These are phyloP conservation scores for Leucogyrophana mollusca DNA, from an alignment of 768 basidiomycete species.

Conservation along the genomic window DNA sequence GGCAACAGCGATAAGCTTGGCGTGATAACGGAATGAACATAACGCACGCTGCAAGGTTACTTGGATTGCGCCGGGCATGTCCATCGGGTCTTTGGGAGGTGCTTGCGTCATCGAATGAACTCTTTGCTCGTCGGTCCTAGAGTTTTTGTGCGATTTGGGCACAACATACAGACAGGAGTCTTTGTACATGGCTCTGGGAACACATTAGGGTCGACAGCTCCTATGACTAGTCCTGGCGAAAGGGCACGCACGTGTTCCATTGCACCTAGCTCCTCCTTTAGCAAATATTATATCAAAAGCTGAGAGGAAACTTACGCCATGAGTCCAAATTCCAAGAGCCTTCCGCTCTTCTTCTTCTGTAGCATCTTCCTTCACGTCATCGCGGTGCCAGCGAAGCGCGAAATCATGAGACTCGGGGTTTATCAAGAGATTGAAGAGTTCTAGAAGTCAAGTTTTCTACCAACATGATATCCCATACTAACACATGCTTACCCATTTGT, in stretches of 20 bases:
- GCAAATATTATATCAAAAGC: background rate
- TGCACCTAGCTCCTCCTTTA: slow-evolving; percentile 51
- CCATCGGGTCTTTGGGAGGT: slow-evolving; percentile 55
- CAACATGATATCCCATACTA: background rate
- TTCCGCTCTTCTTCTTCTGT: slow-evolving; percentile 56
- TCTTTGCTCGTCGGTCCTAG: slow-evolving; percentile 60
- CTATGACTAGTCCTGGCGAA: background rate
- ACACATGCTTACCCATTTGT: slow-evolving; percentile 62
- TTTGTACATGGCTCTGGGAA: slow-evolving; percentile 60
- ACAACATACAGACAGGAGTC: slow-evolving; percentile 73
- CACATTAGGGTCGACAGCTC: background rate
- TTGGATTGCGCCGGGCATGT: slow-evolving; percentile 67
- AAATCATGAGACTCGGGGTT: slow-evolving; percentile 66
- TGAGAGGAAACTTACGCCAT: slow-evolving; percentile 50
- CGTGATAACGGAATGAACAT: background rate
- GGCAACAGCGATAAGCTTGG: background rate
- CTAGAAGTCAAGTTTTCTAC: slow-evolving; percentile 36
- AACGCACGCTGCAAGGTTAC: slow-evolving; percentile 53
- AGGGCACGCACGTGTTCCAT: slow-evolving; percentile 72
- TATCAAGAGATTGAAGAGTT: slow-evolving; percentile 74
- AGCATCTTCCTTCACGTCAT: slow-evolving; percentile 64
- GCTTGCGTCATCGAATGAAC: slow-evolving; percentile 47
- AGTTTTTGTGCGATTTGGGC: slow-evolving; percentile 60
- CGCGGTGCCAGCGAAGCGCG: slow-evolving; percentile 78
- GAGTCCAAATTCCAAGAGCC: slow-evolving; percentile 58